A percentile compares a stretch with the other conserved stretches of the same genome.
Evolutionary conservation across 768 basidiomycete genomes (phyloP).

Genomic region (Wakefieldia striispora): DNA sequence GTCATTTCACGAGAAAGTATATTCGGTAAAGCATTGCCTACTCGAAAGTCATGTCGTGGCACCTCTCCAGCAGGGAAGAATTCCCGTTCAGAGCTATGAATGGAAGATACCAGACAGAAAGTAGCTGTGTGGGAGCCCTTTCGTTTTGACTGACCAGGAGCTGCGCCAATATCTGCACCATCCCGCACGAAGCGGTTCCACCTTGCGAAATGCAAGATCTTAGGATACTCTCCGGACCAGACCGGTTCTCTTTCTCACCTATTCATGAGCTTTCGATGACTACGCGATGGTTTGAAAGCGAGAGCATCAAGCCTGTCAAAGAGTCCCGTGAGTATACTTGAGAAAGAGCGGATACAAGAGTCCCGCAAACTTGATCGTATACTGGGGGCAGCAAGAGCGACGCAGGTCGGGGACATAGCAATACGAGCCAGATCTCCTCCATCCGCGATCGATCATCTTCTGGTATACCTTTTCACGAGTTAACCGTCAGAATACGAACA

Average conservation of each 20-base stretch:
- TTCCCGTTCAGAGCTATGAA: slow-evolving; percentile 56
- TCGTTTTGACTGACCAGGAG: slow-evolving; percentile 7
- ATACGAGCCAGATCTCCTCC: slow-evolving; percentile 80
- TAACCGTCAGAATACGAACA: not conserved
- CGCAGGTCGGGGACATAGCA: slow-evolving; percentile 87
- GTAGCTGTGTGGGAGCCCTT: slow-evolving; percentile 8
- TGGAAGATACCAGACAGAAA: slow-evolving; percentile 44
- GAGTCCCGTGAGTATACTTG: slow-evolving; percentile 15
- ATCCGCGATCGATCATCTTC: slow-evolving; percentile 79
- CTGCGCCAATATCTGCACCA: slow-evolving; percentile 35
- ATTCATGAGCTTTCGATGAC: slow-evolving; percentile 72
- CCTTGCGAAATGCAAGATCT: slow-evolving; percentile 33
- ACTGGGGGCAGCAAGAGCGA: slow-evolving; percentile 87
- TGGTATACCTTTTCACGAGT: slow-evolving; percentile 60
- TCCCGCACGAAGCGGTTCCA: slow-evolving; percentile 70
- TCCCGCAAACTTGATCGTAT: slow-evolving; percentile 77
- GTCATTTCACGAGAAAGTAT: not conserved
- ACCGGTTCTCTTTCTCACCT: slow-evolving; percentile 40
- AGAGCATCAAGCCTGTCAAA: slow-evolving; percentile 59
- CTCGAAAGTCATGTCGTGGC: slow-evolving; percentile 60
- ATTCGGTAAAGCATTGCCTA: slow-evolving; percentile 21
- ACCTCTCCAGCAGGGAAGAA: slow-evolving; percentile 29
- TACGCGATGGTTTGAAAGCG: slow-evolving; percentile 66
- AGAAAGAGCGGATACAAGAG: slow-evolving; percentile 3
- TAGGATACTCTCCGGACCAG: not conserved